phyloP scores from a whole-genome alignment of 805 yeast species.

The Candida schatavii region DNA sequence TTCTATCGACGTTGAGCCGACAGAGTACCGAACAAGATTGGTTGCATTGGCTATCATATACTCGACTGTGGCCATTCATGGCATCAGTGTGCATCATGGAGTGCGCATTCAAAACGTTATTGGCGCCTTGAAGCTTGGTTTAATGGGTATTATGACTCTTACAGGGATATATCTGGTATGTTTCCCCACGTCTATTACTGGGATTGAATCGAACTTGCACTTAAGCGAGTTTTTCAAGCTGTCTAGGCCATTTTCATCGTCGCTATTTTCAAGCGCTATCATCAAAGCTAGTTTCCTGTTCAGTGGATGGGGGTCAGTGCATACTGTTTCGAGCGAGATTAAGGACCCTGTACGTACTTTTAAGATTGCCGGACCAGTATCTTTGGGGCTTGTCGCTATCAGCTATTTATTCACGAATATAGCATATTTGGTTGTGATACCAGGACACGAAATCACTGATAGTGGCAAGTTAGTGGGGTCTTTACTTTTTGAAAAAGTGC shows the following conservation, averaged over 20 bases:
- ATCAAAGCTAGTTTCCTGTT: slow-evolving; percentile 58
- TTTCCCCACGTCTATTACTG: slow-evolving; percentile 44
- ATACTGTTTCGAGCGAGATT: slow-evolving; percentile 59
- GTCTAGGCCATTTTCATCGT: slow-evolving; percentile 32
- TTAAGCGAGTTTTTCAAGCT: slow-evolving; percentile 25
- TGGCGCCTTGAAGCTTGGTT: slow-evolving; percentile 57
- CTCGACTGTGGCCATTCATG: slow-evolving; percentile 44
- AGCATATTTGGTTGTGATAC: slow-evolving; percentile 55
- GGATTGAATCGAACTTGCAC: slow-evolving; percentile 43
- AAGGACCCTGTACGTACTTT: slow-evolving; percentile 57
- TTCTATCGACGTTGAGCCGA: slow-evolving; percentile 40
- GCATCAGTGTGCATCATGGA: slow-evolving; percentile 58
- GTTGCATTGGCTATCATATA: slow-evolving; percentile 29
- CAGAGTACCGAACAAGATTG: slow-evolving; percentile 32
- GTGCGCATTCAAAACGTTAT: slow-evolving; percentile 58
- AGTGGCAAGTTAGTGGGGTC: slow-evolving; percentile 63
- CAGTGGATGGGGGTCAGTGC: slow-evolving; percentile 64
- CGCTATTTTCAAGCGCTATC: slow-evolving; percentile 53
- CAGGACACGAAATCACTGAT: slow-evolving; percentile 49
- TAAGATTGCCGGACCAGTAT: slow-evolving; percentile 58
- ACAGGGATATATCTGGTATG: slow-evolving; percentile 59
- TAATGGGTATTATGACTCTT: slow-evolving; percentile 51
- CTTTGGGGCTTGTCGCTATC: slow-evolving; percentile 44
- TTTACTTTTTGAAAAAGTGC: slow-evolving; percentile 51
- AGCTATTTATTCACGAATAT: slow-evolving; percentile 52